Base-by-base conservation (phyloP, 768 basidiomycete species). In the Tephrocybe rancida region DNA sequence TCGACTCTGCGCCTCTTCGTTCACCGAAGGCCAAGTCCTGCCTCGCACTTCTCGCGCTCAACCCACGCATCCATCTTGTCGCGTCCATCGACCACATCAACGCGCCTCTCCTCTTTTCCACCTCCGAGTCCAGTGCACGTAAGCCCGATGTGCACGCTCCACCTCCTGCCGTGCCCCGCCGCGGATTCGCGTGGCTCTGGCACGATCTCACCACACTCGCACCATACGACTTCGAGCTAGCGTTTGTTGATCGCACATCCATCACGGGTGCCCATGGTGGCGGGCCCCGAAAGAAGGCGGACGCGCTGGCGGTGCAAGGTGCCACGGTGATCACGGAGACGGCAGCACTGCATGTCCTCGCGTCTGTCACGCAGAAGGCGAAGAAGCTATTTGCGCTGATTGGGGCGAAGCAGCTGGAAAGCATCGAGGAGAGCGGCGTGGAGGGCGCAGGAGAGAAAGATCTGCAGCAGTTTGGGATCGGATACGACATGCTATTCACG, bases 21-120 rank as follows among this genome's bases (percentile, higher is more conserved):
- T 68, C 78, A 1, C 61, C 79, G 18, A 87, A 86, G 60, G 75
- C 85, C 18, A 83, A 85, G 62, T 76, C 88, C 1, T 76, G 81
- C 35, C 79, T 98, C 32, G 82, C 86, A 0, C 74, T 89, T 16
- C 81, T 98, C 39, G 89, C 89, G 0, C 79, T 85, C 19, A 84
- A 81, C 46, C 85, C 87, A 5, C 77, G 81, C 57, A 87, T 98
- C 56, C 95, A 95, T 68, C 67, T 98, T 58, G 75, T 86, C 44
- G 89, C 90, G 0, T 92, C 94, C 14, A 76, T 95, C 51, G 96
- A 98, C 72, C 92, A 94, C 72, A 73, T 95, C 61, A 86, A 89
- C 60, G 81, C 92, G 0, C 83, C 94, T 0, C 77, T 92, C 19
- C 77, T 96, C n/a, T 97, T 91, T 84, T 83, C 87, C 5, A 77